Conservation (phyloP, 163 green algal genomes). For the Prototheca stagnorum region DNA sequence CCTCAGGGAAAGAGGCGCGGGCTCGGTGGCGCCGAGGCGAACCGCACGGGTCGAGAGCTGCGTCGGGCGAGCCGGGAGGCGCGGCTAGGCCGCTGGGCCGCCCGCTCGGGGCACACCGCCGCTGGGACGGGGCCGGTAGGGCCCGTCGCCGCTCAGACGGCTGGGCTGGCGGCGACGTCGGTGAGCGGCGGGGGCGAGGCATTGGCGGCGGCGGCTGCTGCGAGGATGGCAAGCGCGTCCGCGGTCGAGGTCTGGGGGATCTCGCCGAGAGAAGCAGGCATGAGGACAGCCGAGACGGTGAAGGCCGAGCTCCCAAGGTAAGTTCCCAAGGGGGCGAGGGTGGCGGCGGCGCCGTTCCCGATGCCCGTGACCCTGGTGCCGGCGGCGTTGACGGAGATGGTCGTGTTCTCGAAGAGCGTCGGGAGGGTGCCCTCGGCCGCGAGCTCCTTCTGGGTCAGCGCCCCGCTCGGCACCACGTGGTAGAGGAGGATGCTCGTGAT, state of each 20-base stretch:
- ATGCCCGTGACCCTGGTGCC: neutral
- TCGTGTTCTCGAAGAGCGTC: neutral
- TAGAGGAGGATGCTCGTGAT: constrained; percentile 5
- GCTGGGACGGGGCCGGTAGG: too few relatives aligned
- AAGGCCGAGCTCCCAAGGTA: neutral
- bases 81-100: too few relatives aligned
- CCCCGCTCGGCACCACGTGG: constrained; percentile 5
- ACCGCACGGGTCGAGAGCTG: too few relatives aligned
- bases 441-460: constrained; percentile 1
- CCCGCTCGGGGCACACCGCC: too few relatives aligned
- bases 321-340: neutral
- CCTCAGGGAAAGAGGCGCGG: too few relatives aligned
- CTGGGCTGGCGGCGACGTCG: too few relatives aligned
- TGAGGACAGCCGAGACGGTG: neutral
- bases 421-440: constrained; percentile 2
- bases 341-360: neutral
- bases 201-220: too few relatives aligned
- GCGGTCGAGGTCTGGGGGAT: neutral
- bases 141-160: too few relatives aligned
- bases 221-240: neutral
- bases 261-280: neutral
- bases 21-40: too few relatives aligned
- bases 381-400: neutral
- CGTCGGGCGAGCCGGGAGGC: too few relatives aligned
- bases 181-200: too few relatives aligned